These are phyloP conservation scores for Choiromyces venosus DNA, from an alignment of 495 filamentous ascomycete genomes.

Conservation along the genomic window DNA sequence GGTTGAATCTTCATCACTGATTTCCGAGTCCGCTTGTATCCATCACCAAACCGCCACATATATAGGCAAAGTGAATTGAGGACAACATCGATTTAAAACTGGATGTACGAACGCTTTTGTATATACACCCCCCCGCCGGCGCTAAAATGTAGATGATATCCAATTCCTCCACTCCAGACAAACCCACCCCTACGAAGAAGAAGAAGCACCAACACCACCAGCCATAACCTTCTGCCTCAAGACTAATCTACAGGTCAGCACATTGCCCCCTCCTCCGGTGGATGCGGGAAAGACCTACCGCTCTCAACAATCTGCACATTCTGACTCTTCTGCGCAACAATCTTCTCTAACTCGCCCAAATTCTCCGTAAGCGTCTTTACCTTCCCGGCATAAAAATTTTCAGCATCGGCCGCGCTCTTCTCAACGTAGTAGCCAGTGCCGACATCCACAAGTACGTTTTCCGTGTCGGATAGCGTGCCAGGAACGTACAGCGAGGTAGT, in stretches of 20 bases:
- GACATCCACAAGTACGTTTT: conserved; percentile 86
- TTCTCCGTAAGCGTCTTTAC: conserved; percentile 72
- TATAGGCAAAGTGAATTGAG: background rate
- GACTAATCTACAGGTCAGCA: conserved; percentile 44
- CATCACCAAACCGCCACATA: background rate
- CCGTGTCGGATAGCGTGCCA: conserved; percentile 67
- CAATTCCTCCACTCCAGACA: background rate
- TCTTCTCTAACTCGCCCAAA: conserved; percentile 77
- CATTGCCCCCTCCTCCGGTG: background rate
- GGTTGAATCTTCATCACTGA: background rate
- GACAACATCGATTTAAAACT: background rate
- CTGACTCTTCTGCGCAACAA: conserved; percentile 75
- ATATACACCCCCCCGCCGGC: background rate
- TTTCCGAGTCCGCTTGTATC: background rate
- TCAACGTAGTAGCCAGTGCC: conserved; percentile 96
- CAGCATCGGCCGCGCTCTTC: conserved; percentile 75
- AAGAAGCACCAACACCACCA: conserved; percentile 9
- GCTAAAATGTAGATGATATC: background rate
- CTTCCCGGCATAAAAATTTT: conserved; percentile 78
- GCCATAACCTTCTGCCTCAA: conserved; percentile 56
- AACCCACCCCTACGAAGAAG: background rate
- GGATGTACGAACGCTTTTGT: background rate
- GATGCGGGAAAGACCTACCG: conserved; percentile 50
- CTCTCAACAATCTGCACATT: conserved; percentile 86
- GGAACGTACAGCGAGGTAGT: conserved; percentile 92